Evolutionary conservation across 257 asterid genomes (phyloP).

Genomic region (Fraxinus cuspidata): DNA sequence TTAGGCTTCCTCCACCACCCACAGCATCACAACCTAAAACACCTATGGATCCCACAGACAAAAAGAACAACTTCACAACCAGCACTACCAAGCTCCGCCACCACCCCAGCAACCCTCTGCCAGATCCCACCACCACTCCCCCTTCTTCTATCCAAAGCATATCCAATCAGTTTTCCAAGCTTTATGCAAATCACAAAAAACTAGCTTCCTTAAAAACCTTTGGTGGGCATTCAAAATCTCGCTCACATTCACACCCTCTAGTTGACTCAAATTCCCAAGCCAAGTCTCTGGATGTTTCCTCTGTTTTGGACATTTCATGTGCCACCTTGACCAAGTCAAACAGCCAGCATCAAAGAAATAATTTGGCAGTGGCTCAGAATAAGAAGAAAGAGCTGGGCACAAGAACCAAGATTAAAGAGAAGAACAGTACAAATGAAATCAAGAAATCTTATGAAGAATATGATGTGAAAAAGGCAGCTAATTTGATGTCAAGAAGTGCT

Average conservation of each 20-base stretch:
- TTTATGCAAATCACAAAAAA: slow-evolving; percentile 61
- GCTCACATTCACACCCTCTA: slow-evolving; percentile 24
- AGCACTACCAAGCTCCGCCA: slow-evolving; percentile 18
- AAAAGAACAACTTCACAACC: slow-evolving; percentile 45
- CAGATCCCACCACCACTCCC: slow-evolving; percentile 55
- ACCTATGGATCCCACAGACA: slow-evolving; percentile 64
- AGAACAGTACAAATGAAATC: slow-evolving; percentile 16
- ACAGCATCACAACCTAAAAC: slow-evolving; percentile 2
- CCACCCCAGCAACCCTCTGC: slow-evolving; percentile 36
- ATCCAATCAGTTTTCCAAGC: slow-evolving; percentile 71
- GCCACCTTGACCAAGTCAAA: slow-evolving; percentile 68
- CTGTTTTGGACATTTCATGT: slow-evolving; percentile 44
- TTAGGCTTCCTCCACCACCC: background rate
- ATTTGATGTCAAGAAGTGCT: slow-evolving; percentile 21
- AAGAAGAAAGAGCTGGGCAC: slow-evolving; percentile 31
- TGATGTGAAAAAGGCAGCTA: slow-evolving; percentile 42
- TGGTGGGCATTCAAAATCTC: slow-evolving; percentile 8
- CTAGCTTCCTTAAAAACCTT: slow-evolving; percentile 35
- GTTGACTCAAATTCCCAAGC: slow-evolving; percentile 35
- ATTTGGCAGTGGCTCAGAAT: background rate
- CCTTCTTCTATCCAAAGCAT: slow-evolving; percentile 72
- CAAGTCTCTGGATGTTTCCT: slow-evolving; percentile 27
- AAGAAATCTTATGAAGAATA: slow-evolving; percentile 40
- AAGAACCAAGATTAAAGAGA: slow-evolving; percentile 41
- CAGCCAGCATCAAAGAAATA: slow-evolving; percentile 47